phyloP scores from a whole-genome alignment of 2,329 filamentous ascomycete genomes.

The Beauveria sp. region DNA sequence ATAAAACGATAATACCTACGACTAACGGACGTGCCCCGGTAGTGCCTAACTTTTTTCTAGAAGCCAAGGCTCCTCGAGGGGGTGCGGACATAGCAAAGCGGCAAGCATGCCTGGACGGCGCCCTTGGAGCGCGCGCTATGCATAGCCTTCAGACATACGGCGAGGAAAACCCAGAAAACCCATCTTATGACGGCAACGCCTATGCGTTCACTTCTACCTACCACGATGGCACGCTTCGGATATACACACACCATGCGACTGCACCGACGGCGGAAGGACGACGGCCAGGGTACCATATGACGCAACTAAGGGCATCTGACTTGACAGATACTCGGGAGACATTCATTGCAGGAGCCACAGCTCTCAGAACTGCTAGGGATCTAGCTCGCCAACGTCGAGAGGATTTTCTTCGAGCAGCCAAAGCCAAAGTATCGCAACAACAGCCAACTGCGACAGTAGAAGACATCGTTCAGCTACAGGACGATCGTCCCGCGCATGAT shows the following conservation, averaged over 20 bases:
- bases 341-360: constrained; percentile 27
- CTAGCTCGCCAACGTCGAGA: constrained; percentile 29
- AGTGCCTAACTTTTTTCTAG: constrained; percentile 35
- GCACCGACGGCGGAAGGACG: constrained; percentile 21
- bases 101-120: constrained; percentile 31
- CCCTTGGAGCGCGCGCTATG: constrained; percentile 29
- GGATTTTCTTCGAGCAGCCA: constrained; percentile 24
- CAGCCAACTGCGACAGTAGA: not conserved
- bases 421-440: constrained; percentile 14
- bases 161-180: constrained; percentile 16
- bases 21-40: constrained; percentile 16
- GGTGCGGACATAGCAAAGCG: constrained; percentile 18
- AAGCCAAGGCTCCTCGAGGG: constrained; percentile 29
- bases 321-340: constrained; percentile 22
- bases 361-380: constrained; percentile 33
- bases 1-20: not conserved
- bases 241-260: constrained; percentile 31
- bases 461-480: too few relatives aligned
- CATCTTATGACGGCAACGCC: constrained; percentile 30
- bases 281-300: constrained; percentile 35
- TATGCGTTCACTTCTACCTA: constrained; percentile 33
- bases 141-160: constrained; percentile 29
- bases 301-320: constrained; percentile 20
- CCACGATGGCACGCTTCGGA: constrained; percentile 25
- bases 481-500: too few relatives aligned